These are phyloP conservation scores for Penicillium antarcticum DNA, from an alignment of 495 filamentous ascomycete genomes.

Conservation along the genomic window DNA sequence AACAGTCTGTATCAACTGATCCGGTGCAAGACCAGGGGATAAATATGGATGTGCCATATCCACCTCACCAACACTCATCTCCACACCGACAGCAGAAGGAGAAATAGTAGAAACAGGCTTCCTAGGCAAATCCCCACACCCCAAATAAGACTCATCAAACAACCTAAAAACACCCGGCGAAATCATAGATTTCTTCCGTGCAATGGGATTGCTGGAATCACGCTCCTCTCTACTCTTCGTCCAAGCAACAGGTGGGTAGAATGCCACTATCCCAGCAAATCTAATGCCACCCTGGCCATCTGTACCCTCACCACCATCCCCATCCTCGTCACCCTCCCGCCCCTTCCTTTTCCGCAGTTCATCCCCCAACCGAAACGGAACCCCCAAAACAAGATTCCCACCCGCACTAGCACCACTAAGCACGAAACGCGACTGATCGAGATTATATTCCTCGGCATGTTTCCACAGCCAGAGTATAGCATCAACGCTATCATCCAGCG, in stretches of 20 bases:
- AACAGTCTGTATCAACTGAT: constrained; percentile 5
- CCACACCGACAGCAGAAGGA: background rate
- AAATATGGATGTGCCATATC: constrained; percentile 23
- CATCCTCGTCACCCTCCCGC: too few species aligned
- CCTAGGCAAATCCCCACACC: constrained; percentile 8
- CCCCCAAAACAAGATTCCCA: constrained; percentile 69
- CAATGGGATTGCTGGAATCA: constrained; percentile 16
- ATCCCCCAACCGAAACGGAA: constrained; percentile 56
- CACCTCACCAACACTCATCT: background rate
- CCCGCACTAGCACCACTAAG: constrained; percentile 72
- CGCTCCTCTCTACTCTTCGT: constrained; percentile 56
- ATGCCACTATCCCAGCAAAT: constrained; percentile 52
- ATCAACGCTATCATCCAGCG: constrained; percentile 64
- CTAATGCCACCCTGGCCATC: constrained; percentile 19
- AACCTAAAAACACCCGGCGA: constrained; percentile 7
- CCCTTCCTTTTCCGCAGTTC: constrained; percentile 16
- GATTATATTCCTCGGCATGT: constrained; percentile 41
- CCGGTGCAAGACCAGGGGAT: constrained; percentile 16
- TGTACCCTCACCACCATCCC: background rate
- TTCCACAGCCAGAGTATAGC: constrained; percentile 49
- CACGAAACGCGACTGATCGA: constrained; percentile 55
- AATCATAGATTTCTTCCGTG: constrained; percentile 11
- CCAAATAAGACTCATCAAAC: constrained; percentile 20
- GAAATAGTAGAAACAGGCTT: background rate
- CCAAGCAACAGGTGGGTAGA: constrained; percentile 74